These are phyloP conservation scores for Peronospora tabacina DNA, from an alignment of 352 stramenopile species.

Conservation along the genomic window DNA sequence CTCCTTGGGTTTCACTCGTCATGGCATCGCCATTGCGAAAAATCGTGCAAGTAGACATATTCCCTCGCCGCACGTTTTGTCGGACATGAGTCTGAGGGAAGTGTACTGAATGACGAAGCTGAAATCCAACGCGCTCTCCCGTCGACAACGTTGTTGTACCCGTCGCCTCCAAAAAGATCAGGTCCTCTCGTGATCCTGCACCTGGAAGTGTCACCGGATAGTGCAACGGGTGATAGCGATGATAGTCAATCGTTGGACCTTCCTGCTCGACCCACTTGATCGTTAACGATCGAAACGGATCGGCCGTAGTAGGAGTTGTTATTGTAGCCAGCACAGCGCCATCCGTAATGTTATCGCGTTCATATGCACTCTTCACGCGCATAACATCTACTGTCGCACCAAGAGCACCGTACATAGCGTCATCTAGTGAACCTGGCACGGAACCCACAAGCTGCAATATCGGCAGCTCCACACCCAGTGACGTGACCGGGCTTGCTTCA, in stretches of 20 bases:
- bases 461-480: slow-evolving; percentile 23
- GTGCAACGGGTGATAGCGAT: slow-evolving; percentile 33
- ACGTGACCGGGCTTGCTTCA: slow-evolving; percentile 4
- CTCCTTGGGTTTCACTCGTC: slow-evolving; percentile 17
- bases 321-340: slow-evolving; percentile 46
- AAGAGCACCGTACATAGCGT: slow-evolving; percentile 53
- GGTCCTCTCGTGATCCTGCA: slow-evolving; percentile 39
- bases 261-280: slow-evolving; percentile 57
- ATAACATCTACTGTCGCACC: slow-evolving; percentile 32
- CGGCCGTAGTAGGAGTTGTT: slow-evolving; percentile 24
- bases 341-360: slow-evolving; percentile 37
- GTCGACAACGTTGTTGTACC: slow-evolving; percentile 36
- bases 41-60: slow-evolving; percentile 49
- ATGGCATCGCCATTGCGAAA: slow-evolving; percentile 36
- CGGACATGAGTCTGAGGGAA: slow-evolving; percentile 38
- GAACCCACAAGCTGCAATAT: slow-evolving; percentile 41
- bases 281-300: slow-evolving; percentile 46
- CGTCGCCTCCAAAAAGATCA: slow-evolving; percentile 49
- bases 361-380: slow-evolving; percentile 44
- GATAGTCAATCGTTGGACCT: slow-evolving; percentile 25
- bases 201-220: slow-evolving; percentile 29
- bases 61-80: slow-evolving; percentile 29
- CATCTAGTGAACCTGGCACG: slow-evolving; percentile 43
- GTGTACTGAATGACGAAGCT: slow-evolving; percentile 58
- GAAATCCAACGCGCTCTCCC: slow-evolving; percentile 51